phyloP scores from a whole-genome alignment of 352 stramenopile genomes.

The Globisporangium paroecandrum region DNA sequence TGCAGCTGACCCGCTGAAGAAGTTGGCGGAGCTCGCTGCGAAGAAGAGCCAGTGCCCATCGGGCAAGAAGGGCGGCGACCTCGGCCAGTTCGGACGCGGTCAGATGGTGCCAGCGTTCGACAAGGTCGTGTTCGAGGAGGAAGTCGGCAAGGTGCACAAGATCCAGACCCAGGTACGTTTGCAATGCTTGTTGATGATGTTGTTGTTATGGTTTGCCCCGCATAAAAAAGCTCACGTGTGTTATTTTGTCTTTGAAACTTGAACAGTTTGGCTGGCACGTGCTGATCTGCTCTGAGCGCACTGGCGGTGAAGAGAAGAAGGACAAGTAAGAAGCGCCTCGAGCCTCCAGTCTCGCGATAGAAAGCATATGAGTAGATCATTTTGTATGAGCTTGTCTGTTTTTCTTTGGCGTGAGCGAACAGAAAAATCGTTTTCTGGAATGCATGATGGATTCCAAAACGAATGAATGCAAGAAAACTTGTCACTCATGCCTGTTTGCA shows the following conservation, averaged over 20 bases:
- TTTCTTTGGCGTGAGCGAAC: background rate
- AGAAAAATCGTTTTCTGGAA: background rate
- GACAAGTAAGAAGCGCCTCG: slow-evolving; percentile 8
- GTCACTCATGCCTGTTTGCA: background rate
- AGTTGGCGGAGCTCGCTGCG: slow-evolving; percentile 55
- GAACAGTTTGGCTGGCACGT: slow-evolving; percentile 75
- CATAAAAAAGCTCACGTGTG: background rate
- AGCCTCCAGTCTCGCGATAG: background rate
- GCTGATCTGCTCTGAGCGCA: slow-evolving; percentile 64
- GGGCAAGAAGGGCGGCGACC: slow-evolving; percentile 52
- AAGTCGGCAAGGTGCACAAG: slow-evolving; percentile 66
- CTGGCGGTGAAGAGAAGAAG: slow-evolving; percentile 37
- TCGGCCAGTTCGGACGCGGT: slow-evolving; percentile 64
- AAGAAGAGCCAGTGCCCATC: slow-evolving; percentile 75
- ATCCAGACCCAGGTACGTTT: slow-evolving; percentile 63
- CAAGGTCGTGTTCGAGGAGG: slow-evolving; percentile 71
- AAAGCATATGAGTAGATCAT: background rate
- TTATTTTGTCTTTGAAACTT: background rate
- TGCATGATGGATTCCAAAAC: background rate
- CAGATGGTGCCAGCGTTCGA: slow-evolving; percentile 81
- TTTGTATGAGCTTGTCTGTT: background rate
- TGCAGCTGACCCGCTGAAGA: slow-evolving; percentile 46
- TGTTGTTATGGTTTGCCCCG: background rate
- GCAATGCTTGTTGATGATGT: slow-evolving; percentile 22
- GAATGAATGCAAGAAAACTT: background rate